A percentile compares a stretch with the other conserved stretches of the same genome.
These are phyloP conservation scores for Ceratocystis colombiana DNA, from an alignment of 2,329 filamentous ascomycete genomes.

Conservation along the genomic window DNA sequence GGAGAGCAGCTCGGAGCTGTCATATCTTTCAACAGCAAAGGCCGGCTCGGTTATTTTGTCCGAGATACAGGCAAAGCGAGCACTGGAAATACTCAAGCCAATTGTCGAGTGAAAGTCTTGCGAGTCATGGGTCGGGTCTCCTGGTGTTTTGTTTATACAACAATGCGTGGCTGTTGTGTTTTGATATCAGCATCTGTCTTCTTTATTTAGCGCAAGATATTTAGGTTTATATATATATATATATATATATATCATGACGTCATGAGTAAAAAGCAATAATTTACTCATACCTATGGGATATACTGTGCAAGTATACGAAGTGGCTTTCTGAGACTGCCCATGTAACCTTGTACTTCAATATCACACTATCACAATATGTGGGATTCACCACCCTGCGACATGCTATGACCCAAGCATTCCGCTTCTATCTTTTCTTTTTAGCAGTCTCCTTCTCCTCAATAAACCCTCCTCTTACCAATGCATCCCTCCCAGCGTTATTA, in stretches of 20 bases:
- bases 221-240: no score
- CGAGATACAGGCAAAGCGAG: conserved; percentile 32
- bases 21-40: conserved; percentile 78
- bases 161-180: not conserved
- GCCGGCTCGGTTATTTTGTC: conserved; percentile 83
- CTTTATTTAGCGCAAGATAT: not conserved
- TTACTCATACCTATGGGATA: no score
- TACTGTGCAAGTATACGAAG: no score
- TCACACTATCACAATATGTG: no score
- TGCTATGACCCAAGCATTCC: not conserved
- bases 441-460: conserved; percentile 43
- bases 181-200: not conserved
- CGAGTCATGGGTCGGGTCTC: not conserved
- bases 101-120: conserved; percentile 35
- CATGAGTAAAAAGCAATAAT: no score
- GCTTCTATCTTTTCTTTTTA: conserved; percentile 34
- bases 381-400: no score
- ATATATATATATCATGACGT: no score
- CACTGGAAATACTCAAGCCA: conserved; percentile 57
- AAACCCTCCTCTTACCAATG: conserved; percentile 66
- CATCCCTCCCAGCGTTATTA: conserved; percentile 75
- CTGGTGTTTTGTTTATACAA: not conserved
- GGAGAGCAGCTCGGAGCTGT: conserved; percentile 59
- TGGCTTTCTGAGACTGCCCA: no score
- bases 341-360: no score